Percentiles rank a stretch among this genome's conserved stretches.
phyloP scores from a whole-genome alignment of 768 basidiomycete genomes.

The Lepiota venenata region DNA sequence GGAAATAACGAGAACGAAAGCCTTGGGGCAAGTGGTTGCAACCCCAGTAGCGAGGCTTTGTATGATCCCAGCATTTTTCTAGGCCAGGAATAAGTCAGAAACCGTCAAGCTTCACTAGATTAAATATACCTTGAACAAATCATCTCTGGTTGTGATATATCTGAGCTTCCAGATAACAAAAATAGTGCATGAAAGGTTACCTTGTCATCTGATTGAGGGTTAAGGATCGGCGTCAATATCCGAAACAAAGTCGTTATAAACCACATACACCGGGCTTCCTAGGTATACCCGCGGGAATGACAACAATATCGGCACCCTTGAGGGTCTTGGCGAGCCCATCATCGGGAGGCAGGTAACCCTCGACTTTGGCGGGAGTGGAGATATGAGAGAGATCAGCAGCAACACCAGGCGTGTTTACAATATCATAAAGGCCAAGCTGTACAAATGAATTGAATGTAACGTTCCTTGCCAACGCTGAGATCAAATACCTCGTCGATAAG shows the following conservation, averaged over 20 bases:
- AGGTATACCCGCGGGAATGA: slow-evolving; percentile 96
- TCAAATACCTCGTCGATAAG: slow-evolving; percentile 66
- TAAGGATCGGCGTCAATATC: slow-evolving; percentile 13
- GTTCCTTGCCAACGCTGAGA: slow-evolving; percentile 1
- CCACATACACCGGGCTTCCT: slow-evolving; percentile 86
- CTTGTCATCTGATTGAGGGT: slow-evolving; percentile 45
- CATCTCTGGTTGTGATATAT: slow-evolving; percentile 55
- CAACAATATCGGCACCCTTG: slow-evolving; percentile 82
- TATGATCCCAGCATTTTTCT: slow-evolving; percentile 99
- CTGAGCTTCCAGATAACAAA: slow-evolving; percentile 14
- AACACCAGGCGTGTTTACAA: slow-evolving; percentile 96
- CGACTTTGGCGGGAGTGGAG: slow-evolving; percentile 80
- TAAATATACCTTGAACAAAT: slow-evolving; percentile 82
- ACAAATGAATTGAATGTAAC: not conserved
- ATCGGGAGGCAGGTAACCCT: slow-evolving; percentile 75
- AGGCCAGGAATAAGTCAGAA: not conserved
- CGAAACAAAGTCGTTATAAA: slow-evolving; percentile 4
- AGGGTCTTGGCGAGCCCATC: slow-evolving; percentile 83
- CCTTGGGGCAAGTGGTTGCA: slow-evolving; percentile 81
- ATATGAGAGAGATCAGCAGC: slow-evolving; percentile 95
- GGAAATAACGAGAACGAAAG: slow-evolving; percentile 93
- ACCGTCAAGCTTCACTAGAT: not conserved
- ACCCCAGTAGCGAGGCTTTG: slow-evolving; percentile 90
- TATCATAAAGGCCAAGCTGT: slow-evolving; percentile 90
- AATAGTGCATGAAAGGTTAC: slow-evolving; percentile 25